These are phyloP conservation scores for Orbilia javanica DNA, from an alignment of 2,329 filamentous ascomycete genomes.

Conservation along the genomic window DNA sequence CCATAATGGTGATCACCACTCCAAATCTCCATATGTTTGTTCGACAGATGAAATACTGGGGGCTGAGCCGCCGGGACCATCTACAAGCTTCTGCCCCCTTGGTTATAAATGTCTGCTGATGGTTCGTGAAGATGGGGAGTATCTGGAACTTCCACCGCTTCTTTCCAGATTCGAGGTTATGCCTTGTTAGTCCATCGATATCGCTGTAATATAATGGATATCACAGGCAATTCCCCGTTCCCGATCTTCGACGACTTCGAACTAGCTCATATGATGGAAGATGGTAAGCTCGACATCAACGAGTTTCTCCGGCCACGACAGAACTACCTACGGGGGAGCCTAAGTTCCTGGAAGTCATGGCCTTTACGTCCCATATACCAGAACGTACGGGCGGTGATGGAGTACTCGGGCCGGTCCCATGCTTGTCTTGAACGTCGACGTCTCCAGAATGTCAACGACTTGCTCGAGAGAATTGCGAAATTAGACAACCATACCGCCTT, in stretches of 20 bases:
- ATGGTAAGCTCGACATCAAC: conserved; percentile 2
- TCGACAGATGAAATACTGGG: neutral
- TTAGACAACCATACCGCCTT: conserved; percentile 38
- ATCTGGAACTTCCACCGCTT: neutral
- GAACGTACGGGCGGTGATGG: conserved; percentile 35
- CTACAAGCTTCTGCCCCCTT: neutral
- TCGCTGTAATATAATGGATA: neutral
- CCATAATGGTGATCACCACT: neutral
- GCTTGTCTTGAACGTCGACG: neutral
- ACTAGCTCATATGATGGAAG: conserved; percentile 11
- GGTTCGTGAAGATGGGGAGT: neutral
- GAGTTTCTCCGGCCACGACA: conserved; percentile 38
- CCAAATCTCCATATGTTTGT: neutral
- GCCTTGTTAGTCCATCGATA: neutral
- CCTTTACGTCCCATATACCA: conserved; percentile 27
- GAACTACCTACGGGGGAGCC: conserved; percentile 27
- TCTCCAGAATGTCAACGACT: conserved; percentile 29
- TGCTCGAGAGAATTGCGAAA: conserved; percentile 40
- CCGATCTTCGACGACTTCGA: conserved; percentile 37
- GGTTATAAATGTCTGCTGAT: neutral
- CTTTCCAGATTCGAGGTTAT: too few relatives aligned
- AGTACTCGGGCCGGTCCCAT: conserved; percentile 3
- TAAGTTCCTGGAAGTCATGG: neutral
- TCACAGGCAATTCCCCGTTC: conserved; percentile 8
- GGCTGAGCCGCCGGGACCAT: neutral